Percentiles rank a stretch among this genome's conserved stretches.
Conservation (phyloP, 495 filamentous ascomycete species). For the Oleoguttula mirabilis region DNA sequence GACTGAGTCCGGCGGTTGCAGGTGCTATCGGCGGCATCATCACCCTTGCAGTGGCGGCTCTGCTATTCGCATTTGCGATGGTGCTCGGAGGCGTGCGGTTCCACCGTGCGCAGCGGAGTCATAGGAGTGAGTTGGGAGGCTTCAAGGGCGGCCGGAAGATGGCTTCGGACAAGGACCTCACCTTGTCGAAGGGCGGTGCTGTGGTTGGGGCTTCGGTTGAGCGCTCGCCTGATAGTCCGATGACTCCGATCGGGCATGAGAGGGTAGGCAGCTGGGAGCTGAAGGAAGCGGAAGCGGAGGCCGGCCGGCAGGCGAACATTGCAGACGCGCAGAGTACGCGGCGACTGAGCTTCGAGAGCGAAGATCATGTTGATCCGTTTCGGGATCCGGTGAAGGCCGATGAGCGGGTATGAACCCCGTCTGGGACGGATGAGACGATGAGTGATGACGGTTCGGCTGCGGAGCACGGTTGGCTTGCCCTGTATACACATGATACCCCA, state of each 20-base stretch:
- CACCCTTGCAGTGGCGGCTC: conserved; percentile 21
- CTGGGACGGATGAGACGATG: too few species aligned
- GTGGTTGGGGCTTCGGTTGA: conserved; percentile 14
- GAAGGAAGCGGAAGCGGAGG: conserved; percentile 19
- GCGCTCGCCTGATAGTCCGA: conserved; percentile 18
- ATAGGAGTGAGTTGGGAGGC: conserved; percentile 18
- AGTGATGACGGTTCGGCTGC: too few species aligned
- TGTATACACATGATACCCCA: too few species aligned
- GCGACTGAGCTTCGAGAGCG: conserved; percentile 22
- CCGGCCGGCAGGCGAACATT: conserved; percentile 12
- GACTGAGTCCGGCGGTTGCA: conserved; percentile 20
- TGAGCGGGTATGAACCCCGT: conserved; percentile 26
- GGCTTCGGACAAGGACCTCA: conserved; percentile 27
- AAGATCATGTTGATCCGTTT: conserved; percentile 19
- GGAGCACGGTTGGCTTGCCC: too few species aligned
- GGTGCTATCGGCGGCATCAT: conserved; percentile 30
- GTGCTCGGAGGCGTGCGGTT: conserved; percentile 31
- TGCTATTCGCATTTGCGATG: conserved; percentile 25
- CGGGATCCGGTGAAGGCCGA: conserved; percentile 22
- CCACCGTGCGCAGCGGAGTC: conserved; percentile 16
- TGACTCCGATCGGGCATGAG: conserved; percentile 20
- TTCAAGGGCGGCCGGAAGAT: conserved; percentile 29
- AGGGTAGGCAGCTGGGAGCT: conserved; percentile 34
- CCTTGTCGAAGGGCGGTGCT: conserved; percentile 16
- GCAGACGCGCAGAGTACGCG: conserved; percentile 8